These are phyloP conservation scores for Chondrostereum purpureum DNA, from an alignment of 1,284 basidiomycete genomes.

Conservation along the genomic window DNA sequence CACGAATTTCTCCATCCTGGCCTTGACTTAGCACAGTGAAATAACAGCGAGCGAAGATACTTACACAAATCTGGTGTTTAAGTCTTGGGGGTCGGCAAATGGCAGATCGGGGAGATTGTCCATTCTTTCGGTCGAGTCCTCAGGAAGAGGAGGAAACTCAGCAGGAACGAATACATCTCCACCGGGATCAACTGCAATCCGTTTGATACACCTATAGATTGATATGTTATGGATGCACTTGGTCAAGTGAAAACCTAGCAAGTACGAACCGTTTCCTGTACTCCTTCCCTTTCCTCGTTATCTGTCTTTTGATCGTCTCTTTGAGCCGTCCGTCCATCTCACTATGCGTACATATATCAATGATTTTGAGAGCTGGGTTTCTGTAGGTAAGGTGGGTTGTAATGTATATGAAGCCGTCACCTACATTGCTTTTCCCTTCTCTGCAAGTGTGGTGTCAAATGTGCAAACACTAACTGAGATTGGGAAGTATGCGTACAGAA, in stretches of 20 bases:
- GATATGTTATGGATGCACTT: too few relatives aligned
- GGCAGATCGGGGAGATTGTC: slow-evolving; percentile 4
- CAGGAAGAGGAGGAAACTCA: slow-evolving; percentile 9
- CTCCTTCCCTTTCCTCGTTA: slow-evolving; percentile 45
- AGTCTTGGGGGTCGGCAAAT: slow-evolving; percentile 4
- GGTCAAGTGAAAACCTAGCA: too few relatives aligned
- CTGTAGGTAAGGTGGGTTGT: too few relatives aligned
- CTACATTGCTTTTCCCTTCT: too few relatives aligned
- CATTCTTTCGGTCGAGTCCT: slow-evolving; percentile 4
- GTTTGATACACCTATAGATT: background rate
- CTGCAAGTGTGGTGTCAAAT: too few relatives aligned
- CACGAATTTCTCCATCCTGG: slow-evolving; percentile 53
- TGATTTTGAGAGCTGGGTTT: slow-evolving; percentile 50
- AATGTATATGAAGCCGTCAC: too few relatives aligned
- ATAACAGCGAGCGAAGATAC: background rate
- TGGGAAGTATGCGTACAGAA: too few relatives aligned
- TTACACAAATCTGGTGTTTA: slow-evolving; percentile 13
- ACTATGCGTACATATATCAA: slow-evolving; percentile 57
- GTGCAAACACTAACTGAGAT: too few relatives aligned
- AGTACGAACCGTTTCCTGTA: slow-evolving; percentile 41
- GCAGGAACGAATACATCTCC: slow-evolving; percentile 11
- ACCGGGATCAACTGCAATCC: background rate
- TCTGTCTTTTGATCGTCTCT: slow-evolving; percentile 47
- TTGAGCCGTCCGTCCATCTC: slow-evolving; percentile 50
- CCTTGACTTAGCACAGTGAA: background rate